Evolutionary conservation across 2,329 filamentous ascomycete genomes (phyloP).

Genomic region (Fusarium bactridioides): DNA sequence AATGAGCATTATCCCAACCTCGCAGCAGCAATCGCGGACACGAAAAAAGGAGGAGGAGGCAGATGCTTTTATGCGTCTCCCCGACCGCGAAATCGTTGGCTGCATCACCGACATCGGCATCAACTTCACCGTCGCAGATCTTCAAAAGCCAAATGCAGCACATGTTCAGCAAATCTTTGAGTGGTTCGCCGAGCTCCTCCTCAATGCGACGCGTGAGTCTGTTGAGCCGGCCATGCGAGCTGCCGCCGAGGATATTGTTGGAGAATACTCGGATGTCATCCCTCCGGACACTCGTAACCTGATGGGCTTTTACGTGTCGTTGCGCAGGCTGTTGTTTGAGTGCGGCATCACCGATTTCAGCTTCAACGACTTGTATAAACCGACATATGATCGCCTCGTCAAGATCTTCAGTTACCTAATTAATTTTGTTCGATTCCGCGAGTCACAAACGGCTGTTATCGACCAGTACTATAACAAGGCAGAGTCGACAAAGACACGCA

Average conservation of each 20-base stretch:
- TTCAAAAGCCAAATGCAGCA: slow-evolving; percentile 91
- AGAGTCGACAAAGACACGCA: slow-evolving; percentile 84
- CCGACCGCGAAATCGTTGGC: slow-evolving; percentile 85
- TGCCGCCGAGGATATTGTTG: slow-evolving; percentile 85
- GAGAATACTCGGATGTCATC: slow-evolving; percentile 84
- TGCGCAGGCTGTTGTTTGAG: slow-evolving; percentile 81
- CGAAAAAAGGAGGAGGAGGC: slow-evolving; percentile 68
- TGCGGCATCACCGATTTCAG: slow-evolving; percentile 95
- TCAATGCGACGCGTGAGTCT: slow-evolving; percentile 91
- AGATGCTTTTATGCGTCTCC: slow-evolving; percentile 67
- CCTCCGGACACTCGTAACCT: slow-evolving; percentile 89
- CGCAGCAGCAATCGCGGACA: slow-evolving; percentile 59
- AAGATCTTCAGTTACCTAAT: slow-evolving; percentile 98
- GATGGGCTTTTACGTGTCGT: slow-evolving; percentile 91
- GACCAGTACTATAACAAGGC: slow-evolving; percentile 94
- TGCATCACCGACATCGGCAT: slow-evolving; percentile 98
- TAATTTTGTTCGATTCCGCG: slow-evolving; percentile 97
- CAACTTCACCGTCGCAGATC: slow-evolving; percentile 82
- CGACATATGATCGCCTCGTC: slow-evolving; percentile 86
- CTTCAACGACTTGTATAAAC: slow-evolving; percentile 89
- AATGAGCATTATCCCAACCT: slow-evolving; percentile 66
- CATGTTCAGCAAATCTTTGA: slow-evolving; percentile 98
- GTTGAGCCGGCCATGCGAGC: slow-evolving; percentile 96
- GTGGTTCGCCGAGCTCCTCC: slow-evolving; percentile 93
- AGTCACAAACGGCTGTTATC: slow-evolving; percentile 88